Percentiles rank a stretch among this genome's conserved stretches.
These are phyloP conservation scores for Cladophialophora chaetospira DNA, from an alignment of 2,329 filamentous ascomycete species.

Conservation along the genomic window DNA sequence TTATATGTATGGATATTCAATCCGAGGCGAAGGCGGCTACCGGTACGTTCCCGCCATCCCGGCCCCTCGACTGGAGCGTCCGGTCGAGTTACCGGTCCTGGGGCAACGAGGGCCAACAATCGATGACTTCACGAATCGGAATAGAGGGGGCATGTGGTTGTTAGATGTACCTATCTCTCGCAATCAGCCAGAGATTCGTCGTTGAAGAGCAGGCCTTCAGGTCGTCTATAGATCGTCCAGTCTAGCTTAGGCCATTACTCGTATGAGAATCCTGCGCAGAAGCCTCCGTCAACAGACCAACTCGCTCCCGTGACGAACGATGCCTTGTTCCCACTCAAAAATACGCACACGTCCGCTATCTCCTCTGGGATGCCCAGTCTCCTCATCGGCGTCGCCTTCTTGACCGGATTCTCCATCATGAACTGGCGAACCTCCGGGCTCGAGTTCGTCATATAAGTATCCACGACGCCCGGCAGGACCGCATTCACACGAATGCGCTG, in stretches of 20 bases:
- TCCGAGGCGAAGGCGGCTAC: no score
- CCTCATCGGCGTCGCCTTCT: conserved; percentile 38
- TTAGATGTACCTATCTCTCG: no score
- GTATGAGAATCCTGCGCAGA: conserved; percentile 10
- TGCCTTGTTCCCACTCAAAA: conserved; percentile 18
- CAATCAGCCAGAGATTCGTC: no score
- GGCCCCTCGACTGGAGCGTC: no score
- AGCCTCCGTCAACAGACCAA: conserved; percentile 20
- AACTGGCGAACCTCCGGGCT: conserved; percentile 13
- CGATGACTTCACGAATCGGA: no score
- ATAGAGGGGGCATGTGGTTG: no score
- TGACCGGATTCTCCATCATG: conserved; percentile 12
- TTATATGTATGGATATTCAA: no score
- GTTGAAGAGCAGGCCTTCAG: no score
- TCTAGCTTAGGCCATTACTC: background rate
- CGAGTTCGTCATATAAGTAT: conserved; percentile 47
- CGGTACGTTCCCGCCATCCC: no score
- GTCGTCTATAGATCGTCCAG: background rate
- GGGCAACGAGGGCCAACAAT: no score
- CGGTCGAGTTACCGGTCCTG: no score
- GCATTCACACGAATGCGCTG: conserved; percentile 43
- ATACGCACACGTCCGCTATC: conserved; percentile 68
- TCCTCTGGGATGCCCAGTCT: conserved; percentile 55
- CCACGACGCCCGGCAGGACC: conserved; percentile 48
- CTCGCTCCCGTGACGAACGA: conserved; percentile 18